These are phyloP conservation scores for Termitomyces titanicus DNA, from an alignment of 768 basidiomycete genomes.

Conservation along the genomic window DNA sequence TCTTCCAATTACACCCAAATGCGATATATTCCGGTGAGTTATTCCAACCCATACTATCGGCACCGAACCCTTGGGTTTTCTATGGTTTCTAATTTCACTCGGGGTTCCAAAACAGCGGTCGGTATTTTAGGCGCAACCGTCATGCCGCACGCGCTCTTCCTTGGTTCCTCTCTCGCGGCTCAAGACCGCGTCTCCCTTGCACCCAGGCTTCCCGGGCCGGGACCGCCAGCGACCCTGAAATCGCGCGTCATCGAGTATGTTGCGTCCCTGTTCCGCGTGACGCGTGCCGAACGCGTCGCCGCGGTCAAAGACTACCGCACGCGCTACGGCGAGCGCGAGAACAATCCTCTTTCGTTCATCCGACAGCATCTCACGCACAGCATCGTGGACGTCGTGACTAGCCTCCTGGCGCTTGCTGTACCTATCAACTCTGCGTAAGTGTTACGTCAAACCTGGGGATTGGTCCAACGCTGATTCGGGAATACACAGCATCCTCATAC, in stretches of 20 bases:
- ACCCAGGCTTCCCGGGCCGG: constrained; percentile 9
- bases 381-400: constrained; percentile 52
- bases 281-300: constrained; percentile 26
- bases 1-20: constrained; percentile 42
- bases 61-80: background rate
- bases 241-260: constrained; percentile 7
- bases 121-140: constrained; percentile 70
- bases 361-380: constrained; percentile 52
- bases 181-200: constrained; percentile 30
- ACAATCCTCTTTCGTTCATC: constrained; percentile 44
- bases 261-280: constrained; percentile 26
- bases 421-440: constrained; percentile 69
- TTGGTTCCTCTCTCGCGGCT: constrained; percentile 32
- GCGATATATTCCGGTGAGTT: constrained; percentile 50
- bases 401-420: constrained; percentile 66
- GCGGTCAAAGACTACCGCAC: constrained; percentile 28
- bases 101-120: constrained; percentile 35
- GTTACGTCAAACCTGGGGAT: background rate
- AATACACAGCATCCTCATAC: constrained; percentile 66
- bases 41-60: background rate
- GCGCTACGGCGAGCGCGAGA: constrained; percentile 44
- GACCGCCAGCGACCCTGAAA: constrained; percentile 4
- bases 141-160: constrained; percentile 67
- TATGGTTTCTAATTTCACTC: constrained; percentile 20
- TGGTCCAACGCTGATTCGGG: background rate